Base-by-base conservation (phyloP, 371 early-diverging fungal species). In the Mucor irregularis region DNA sequence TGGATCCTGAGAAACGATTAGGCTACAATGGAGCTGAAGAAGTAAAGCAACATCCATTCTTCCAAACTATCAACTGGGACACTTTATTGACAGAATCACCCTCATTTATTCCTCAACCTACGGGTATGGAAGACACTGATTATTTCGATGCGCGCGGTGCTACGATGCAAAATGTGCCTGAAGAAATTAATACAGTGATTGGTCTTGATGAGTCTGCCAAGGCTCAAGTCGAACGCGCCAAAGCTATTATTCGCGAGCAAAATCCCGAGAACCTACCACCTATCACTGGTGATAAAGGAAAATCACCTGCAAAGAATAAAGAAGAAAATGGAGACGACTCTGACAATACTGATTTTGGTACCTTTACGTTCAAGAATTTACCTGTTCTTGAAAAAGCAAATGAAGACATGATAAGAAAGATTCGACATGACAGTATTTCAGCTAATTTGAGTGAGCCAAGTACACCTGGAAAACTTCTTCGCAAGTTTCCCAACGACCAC, bases 121-220 rank as follows among this genome's bases (percentile, higher is more conserved):
- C 82, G 0, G 76, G 80, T 46, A 72, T 78, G 39, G 94, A 94
- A 53, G 96, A 96, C 57, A 96, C 96, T 0, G 90, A 90, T 29
- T 96, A 96, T 66, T 98, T 98, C 84, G 98, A 98, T 65, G 62
- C 82, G 5, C 84, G 98, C 16, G 96, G 96, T 5, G 88, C 88
- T 7, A 76, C 76, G 14, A 82, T 84, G 80, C 76, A 81, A 24
- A 37, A 51, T 17, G 76, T 76, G 2, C 74, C 73, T 26, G 69
- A 66, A 21, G 56, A 57, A 34, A 28, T 28, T 0, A 19, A 25
- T n/a, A 7, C 45, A 7, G 16, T 3, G 0, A 22, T 43, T 4
- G 19, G n/a, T 1, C 29, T 66, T 9, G 58, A 61, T 35, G 45
- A 55, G 22, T 58, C 62, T n/a, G 60, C 69, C 4, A 66, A 64